Base-by-base conservation (phyloP, 495 filamentous ascomycete species). In the Xylaria curta region DNA sequence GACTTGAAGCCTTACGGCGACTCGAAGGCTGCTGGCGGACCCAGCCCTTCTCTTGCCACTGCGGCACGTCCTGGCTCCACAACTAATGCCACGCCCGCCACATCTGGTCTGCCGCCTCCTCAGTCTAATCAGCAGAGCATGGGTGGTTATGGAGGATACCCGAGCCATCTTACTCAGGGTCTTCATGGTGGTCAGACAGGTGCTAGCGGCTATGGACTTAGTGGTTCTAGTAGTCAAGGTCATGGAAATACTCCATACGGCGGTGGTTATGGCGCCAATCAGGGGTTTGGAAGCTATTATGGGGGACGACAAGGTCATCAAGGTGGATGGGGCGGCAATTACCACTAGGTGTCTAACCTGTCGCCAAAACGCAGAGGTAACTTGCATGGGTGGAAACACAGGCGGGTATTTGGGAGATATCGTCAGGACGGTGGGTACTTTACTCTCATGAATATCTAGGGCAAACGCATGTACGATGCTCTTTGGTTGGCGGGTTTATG, bases 21-120 rank as follows among this genome's bases (percentile, higher is more conserved):
- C 31, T 84, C 90, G 67, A 96, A 97, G 83, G 75, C 80, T 76
- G 83, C 89, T 44, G 86, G 87, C 53, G 94, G 93, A 7, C 94
- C 94, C 3, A 97, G 93, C 81, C 94, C 94, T 38, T 93, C 93
- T 8, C 88, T 97, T 36, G 90, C 89, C 38, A 92, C 93, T 76
- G 91, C 93, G 46, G 89, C 88, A 42, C 92, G 94, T 69, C 94
- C 94, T 19, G 94, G 93, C 24, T 97, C 94, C 42, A 93, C 94
- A 17, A 90, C 91, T 17, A 96, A 94, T 81, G 90, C 87, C 72
- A 87, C 86, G 17, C 87, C 89, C 21, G 88, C 87, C 8, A 92
- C 94, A 78, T 75, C 79, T 21, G 89, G 91, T 40, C 85, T 95
- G 58, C 93, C 93, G 36, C 92, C 92, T 31, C 89, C 92, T 49